phyloP scores from a whole-genome alignment of 2,329 filamentous ascomycete species.

The Chalaropsis ovoidea region DNA sequence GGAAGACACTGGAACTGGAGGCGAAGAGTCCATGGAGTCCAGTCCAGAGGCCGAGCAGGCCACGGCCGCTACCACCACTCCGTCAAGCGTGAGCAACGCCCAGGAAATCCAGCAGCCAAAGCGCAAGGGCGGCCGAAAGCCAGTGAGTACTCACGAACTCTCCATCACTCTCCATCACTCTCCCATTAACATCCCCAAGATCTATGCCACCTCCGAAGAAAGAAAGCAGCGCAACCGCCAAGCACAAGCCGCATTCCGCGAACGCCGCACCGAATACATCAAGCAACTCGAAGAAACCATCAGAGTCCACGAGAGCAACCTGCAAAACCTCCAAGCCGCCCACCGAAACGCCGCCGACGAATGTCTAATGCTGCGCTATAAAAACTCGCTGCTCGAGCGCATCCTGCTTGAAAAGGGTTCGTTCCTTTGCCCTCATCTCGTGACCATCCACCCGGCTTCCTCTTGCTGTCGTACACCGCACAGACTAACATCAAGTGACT shows the following conservation, averaged over 20 bases:
- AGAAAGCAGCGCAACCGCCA: conserved; percentile 95
- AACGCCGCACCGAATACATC: conserved; percentile 96
- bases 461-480: conserved; percentile 7
- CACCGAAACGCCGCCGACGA: conserved; percentile 92
- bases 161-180: neutral
- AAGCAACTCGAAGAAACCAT: conserved; percentile 97
- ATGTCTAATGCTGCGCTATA: conserved; percentile 95
- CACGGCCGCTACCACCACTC: conserved; percentile 29
- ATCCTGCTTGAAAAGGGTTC: conserved; percentile 92
- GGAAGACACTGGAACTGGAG: conserved; percentile 42
- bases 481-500: conserved; percentile 17
- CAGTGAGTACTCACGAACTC: too few relatives aligned
- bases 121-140: conserved; percentile 94
- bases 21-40: conserved; percentile 52
- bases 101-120: conserved; percentile 63
- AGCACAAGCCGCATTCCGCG: conserved; percentile 92
- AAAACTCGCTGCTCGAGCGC: conserved; percentile 90
- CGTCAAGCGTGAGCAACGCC: conserved; percentile 26
- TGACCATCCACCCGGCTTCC: neutral
- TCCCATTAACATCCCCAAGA: conserved; percentile 43
- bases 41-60: conserved; percentile 48
- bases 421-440: neutral
- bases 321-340: conserved; percentile 85
- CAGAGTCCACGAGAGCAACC: conserved; percentile 87
- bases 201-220: conserved; percentile 97